Conservation (phyloP, 345 rosid genomes). For the Hypericum perforatum region DNA sequence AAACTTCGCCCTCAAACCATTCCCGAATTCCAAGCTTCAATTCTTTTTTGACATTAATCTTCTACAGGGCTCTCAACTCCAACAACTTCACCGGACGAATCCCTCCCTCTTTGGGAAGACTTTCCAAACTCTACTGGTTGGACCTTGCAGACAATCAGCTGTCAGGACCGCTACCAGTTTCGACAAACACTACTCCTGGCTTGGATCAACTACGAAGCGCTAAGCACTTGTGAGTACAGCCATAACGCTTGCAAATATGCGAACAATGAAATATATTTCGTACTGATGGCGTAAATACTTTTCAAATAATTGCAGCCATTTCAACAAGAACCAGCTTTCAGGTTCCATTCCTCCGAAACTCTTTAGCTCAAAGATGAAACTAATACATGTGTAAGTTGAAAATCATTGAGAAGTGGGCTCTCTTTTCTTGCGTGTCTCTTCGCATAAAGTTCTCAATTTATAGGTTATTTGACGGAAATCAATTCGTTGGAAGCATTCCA, state of each 20-base stretch:
- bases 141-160: slow-evolving; percentile 85
- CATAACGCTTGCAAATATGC: too few relatives aligned
- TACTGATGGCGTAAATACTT: too few relatives aligned
- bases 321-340: slow-evolving; percentile 87
- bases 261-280: too few relatives aligned
- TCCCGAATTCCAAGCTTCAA: not conserved
- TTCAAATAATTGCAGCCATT: slow-evolving; percentile 47
- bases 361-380: slow-evolving; percentile 62
- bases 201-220: slow-evolving; percentile 64
- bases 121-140: slow-evolving; percentile 70
- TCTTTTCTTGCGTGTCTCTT: not conserved
- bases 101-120: slow-evolving; percentile 71
- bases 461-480: slow-evolving; percentile 77
- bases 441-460: slow-evolving; percentile 8
- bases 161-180: slow-evolving; percentile 68
- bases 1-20: too few relatives aligned
- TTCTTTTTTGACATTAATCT: slow-evolving; percentile 8
- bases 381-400: slow-evolving; percentile 78
- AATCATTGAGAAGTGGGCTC: not conserved
- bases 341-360: slow-evolving; percentile 57
- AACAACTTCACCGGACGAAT: slow-evolving; percentile 75
- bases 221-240: slow-evolving; percentile 71
- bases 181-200: slow-evolving; percentile 47
- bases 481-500: slow-evolving; percentile 60
- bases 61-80: slow-evolving; percentile 81